A percentile compares a stretch with the other conserved stretches of the same genome.
phyloP scores from a whole-genome alignment of 495 filamentous ascomycete genomes.

The Penicillium macrosclerotiorum region DNA sequence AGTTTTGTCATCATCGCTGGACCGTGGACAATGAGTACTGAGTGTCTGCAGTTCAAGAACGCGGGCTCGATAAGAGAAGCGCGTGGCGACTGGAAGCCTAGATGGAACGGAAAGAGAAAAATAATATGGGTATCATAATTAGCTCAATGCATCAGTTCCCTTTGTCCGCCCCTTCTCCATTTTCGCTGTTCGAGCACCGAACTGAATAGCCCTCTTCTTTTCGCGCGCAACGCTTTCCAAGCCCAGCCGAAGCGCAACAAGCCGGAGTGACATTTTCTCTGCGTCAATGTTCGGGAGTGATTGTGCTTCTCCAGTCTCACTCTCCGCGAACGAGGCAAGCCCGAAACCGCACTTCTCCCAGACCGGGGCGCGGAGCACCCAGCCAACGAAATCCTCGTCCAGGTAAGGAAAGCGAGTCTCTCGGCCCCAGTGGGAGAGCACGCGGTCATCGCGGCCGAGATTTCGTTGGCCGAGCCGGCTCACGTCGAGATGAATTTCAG shows the following conservation, averaged over 20 bases:
- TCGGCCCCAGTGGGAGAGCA: constrained; percentile 84
- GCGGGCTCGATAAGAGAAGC: too few species aligned
- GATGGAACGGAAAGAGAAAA: neutral
- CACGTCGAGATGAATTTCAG: constrained; percentile 86
- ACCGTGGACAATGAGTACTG: neutral
- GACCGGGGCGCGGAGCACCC: constrained; percentile 70
- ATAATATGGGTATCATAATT: constrained; percentile 13
- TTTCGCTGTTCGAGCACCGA: constrained; percentile 81
- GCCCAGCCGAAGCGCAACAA: constrained; percentile 73
- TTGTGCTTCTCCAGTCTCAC: neutral
- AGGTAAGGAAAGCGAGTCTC: constrained; percentile 92
- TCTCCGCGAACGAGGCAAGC: constrained; percentile 9
- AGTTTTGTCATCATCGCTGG: constrained; percentile 48
- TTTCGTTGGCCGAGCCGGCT: constrained; percentile 86
- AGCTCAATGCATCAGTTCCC: constrained; percentile 58
- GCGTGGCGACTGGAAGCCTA: neutral
- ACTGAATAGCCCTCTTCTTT: constrained; percentile 93
- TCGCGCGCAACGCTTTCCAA: constrained; percentile 69
- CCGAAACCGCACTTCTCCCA: constrained; percentile 86
- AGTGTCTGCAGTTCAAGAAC: neutral
- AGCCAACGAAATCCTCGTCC: constrained; percentile 80
- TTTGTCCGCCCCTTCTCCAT: constrained; percentile 74
- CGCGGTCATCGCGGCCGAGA: constrained; percentile 88
- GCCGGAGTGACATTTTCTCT: constrained; percentile 76
- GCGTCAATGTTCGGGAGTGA: constrained; percentile 53